phyloP scores from a whole-genome alignment of 768 basidiomycete genomes.

The Epithele typhae region DNA sequence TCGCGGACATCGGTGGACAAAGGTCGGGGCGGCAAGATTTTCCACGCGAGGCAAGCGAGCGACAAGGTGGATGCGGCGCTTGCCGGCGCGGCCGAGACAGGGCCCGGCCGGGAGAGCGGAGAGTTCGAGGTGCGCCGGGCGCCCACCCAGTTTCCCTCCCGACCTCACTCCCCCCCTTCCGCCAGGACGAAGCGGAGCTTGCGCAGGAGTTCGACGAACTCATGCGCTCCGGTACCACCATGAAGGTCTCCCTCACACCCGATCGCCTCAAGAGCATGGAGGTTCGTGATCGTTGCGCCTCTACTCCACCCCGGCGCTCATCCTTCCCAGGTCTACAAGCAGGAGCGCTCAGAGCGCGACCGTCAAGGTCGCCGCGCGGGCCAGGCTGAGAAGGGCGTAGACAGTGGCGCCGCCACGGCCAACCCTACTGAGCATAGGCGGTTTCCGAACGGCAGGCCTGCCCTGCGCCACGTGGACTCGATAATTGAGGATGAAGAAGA shows the following conservation, averaged over 20 bases:
- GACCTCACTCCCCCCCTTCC: slow-evolving; percentile 1
- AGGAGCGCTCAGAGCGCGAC: slow-evolving; percentile 50
- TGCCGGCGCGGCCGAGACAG: slow-evolving; percentile 21
- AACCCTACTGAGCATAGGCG: slow-evolving; percentile 10
- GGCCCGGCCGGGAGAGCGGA: slow-evolving; percentile 9
- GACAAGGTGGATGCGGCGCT: slow-evolving; percentile 22
- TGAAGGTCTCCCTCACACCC: slow-evolving; percentile 95
- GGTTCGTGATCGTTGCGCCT: slow-evolving; percentile 44
- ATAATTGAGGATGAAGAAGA: slow-evolving; percentile 64
- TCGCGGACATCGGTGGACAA: slow-evolving; percentile 56
- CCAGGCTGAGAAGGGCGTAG: slow-evolving; percentile 7
- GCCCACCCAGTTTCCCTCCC: slow-evolving; percentile 1
- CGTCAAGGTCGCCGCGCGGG: slow-evolving; percentile 9
- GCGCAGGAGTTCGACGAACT: slow-evolving; percentile 87
- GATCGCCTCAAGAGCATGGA: slow-evolving; percentile 92
- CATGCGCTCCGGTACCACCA: slow-evolving; percentile 84
- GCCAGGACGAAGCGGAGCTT: slow-evolving; percentile 44
- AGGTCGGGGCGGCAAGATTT: slow-evolving; percentile 55
- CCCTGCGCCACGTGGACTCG: slow-evolving; percentile 56
- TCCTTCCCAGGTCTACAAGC: slow-evolving; percentile 57
- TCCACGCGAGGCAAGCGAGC: slow-evolving; percentile 45
- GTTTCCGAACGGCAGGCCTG: slow-evolving; percentile 29
- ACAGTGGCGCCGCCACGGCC: slow-evolving; percentile 9
- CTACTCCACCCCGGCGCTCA: slow-evolving; percentile 4
- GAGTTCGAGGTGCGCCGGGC: slow-evolving; percentile 21